A percentile compares a stretch with the other conserved stretches of the same genome.
Evolutionary conservation across 768 basidiomycete species (phyloP).

Genomic region (Melanogaster broomeanus): DNA sequence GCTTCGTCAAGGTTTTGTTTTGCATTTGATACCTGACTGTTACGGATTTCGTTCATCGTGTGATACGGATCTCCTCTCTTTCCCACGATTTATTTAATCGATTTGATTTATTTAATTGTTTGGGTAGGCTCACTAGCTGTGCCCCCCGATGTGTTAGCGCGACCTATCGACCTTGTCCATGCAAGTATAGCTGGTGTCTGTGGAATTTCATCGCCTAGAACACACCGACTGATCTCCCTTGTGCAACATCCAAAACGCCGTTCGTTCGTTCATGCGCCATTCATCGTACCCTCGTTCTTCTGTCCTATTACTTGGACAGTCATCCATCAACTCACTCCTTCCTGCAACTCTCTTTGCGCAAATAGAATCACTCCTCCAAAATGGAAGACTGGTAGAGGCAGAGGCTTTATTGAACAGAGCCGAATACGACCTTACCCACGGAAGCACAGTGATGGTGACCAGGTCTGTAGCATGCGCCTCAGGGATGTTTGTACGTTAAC

Average conservation of each 20-base stretch:
- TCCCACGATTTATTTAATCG: too few species aligned
- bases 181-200: too few species aligned
- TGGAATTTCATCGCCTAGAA: too few species aligned
- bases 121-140: too few species aligned
- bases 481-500: conserved; percentile 3
- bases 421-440: conserved; percentile 36
- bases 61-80: too few species aligned
- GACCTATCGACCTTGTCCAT: too few species aligned
- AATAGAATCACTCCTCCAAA: conserved; percentile 65
- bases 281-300: conserved; percentile 64
- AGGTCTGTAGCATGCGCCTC: conserved; percentile 5
- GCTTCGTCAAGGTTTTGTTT: too few species aligned
- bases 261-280: conserved; percentile 19
- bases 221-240: too few species aligned
- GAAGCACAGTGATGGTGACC: conserved; percentile 7
- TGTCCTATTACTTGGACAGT: conserved; percentile 61
- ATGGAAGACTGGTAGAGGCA: conserved; percentile 65
- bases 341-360: conserved; percentile 75
- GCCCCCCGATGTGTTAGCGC: too few species aligned
- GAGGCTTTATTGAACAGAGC: conserved; percentile 59
- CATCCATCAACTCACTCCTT: conserved; percentile 64
- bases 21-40: too few species aligned
- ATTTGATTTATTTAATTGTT: too few species aligned
- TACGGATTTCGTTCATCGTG: too few species aligned
- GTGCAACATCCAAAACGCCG: background rate